A percentile compares a stretch with the other conserved stretches of the same genome.
These are phyloP conservation scores for Pilatotrama ljubarskyi DNA, from an alignment of 768 basidiomycete genomes.

Conservation along the genomic window DNA sequence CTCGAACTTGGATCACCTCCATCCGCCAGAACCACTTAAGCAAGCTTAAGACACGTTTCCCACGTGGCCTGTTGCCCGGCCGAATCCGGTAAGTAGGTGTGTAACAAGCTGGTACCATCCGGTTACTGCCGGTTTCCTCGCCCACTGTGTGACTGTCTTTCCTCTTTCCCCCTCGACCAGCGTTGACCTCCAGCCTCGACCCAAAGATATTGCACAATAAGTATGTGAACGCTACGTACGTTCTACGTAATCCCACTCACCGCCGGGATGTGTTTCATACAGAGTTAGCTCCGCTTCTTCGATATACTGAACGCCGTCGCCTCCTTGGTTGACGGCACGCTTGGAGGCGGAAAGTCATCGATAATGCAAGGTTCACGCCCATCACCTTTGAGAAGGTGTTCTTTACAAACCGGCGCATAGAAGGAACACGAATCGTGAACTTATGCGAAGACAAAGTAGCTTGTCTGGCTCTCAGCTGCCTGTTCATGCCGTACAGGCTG, in stretches of 20 bases:
- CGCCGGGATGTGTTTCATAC: not conserved
- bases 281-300: conserved; percentile 7
- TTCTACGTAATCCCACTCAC: not conserved
- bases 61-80: not conserved
- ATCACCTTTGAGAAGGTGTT: not conserved
- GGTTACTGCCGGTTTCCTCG: not conserved
- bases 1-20: not conserved
- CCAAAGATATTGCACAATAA: no score
- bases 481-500: conserved; percentile 4
- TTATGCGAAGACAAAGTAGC: not conserved
- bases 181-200: no score
- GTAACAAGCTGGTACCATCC: not conserved
- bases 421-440: not conserved
- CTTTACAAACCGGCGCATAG: not conserved
- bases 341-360: not conserved
- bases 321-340: not conserved
- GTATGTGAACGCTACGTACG: not conserved
- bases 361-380: conserved; percentile 3
- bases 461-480: not conserved
- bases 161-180: no score
- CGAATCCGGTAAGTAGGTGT: no score
- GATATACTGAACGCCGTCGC: conserved; percentile 1
- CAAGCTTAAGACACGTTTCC: not conserved
- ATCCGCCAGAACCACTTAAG: not conserved
- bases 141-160: not conserved